phyloP scores from a whole-genome alignment of 495 filamentous ascomycete genomes.

The Thozetella sp. region DNA sequence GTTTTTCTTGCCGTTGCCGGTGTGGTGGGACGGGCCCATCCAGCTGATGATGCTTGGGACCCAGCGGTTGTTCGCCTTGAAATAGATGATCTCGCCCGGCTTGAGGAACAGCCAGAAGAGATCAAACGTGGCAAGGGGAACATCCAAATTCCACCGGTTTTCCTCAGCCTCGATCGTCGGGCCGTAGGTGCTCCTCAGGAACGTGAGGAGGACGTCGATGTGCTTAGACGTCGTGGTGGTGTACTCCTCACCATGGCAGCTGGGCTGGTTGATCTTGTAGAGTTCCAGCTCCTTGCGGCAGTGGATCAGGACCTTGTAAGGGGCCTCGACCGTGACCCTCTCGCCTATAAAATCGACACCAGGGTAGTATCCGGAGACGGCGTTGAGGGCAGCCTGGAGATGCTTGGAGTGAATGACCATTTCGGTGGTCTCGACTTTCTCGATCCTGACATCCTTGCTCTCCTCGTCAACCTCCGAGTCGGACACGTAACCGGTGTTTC shows the following conservation, averaged over 20 bases:
- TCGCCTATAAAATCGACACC: slow-evolving; percentile 20
- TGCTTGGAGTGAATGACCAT: slow-evolving; percentile 40
- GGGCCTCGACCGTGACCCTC: slow-evolving; percentile 24
- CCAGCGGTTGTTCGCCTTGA: slow-evolving; percentile 24
- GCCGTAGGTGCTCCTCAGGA: slow-evolving; percentile 23
- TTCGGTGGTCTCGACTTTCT: slow-evolving; percentile 18
- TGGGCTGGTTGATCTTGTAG: slow-evolving; percentile 31
- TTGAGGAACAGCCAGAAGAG: slow-evolving; percentile 35
- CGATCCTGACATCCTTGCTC: slow-evolving; percentile 1
- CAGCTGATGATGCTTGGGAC: slow-evolving; percentile 28
- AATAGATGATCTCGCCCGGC: slow-evolving; percentile 36
- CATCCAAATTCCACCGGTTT: slow-evolving; percentile 17
- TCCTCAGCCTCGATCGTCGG: slow-evolving; percentile 28
- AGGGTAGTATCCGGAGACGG: slow-evolving; percentile 39
- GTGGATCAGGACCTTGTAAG: slow-evolving; percentile 36
- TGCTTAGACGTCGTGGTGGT: slow-evolving; percentile 28
- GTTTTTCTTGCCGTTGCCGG: not conserved
- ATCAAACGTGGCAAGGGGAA: slow-evolving; percentile 31
- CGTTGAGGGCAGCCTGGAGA: slow-evolving; percentile 34
- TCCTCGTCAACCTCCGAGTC: not conserved
- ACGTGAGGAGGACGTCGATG: slow-evolving; percentile 37
- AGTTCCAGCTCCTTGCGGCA: slow-evolving; percentile 27
- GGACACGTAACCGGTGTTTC: not conserved
- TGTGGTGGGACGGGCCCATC: slow-evolving; percentile 5
- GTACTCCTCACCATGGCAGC: slow-evolving; percentile 29